Evolutionary conservation across 1,284 basidiomycete species (phyloP), one percentile per base, ranked within the genome.

Genomic region (Volvariella volvacea): DNA sequence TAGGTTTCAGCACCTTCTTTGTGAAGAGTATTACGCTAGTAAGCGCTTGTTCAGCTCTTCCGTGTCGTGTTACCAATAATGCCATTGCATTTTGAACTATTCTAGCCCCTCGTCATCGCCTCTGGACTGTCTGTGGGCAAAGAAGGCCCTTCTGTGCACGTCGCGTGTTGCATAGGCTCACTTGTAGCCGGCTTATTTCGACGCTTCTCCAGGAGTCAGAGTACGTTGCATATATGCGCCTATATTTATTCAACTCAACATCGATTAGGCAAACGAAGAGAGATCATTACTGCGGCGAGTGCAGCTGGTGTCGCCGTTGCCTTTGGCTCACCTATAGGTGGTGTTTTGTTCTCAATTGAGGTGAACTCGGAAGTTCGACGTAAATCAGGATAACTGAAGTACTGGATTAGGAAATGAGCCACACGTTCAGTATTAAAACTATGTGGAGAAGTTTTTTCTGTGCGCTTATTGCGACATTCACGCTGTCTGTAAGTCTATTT

Each of bases 361-460:
- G 85, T 83, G n/a, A n/a, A n/a, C n/a, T n/a, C n/a, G n/a, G n/a
- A n/a, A n/a, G n/a, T n/a, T n/a, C n/a, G n/a, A n/a, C n/a, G n/a
- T n/a, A n/a, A n/a, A n/a, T n/a, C n/a, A 28, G 6, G 25, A 28
- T 43, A 20, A 43, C 40, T 33, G 36, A 22, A n/a, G 12, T 28
- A 6, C 7, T 36, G n/a, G n/a, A 36, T n/a, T 55, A 94, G 90
- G 94, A 97, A 80, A 97, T 99, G 95, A 95, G 92, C 58, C 88
- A 92, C 61, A 87, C 84, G 30, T 98, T 96, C 63, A 95, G 90
- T 39, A 94, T 95, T 61, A 87, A 92, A 60, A 98, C 95, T 1
- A 97, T 99, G 92, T 99, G 94, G 94, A 73, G 88, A 53, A 93
- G 89, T 57, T 98, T 99, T 63, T 84, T 99, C 56, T 99, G 96